A percentile compares a stretch with the other conserved stretches of the same genome.
Evolutionary conservation across 768 basidiomycete species (phyloP).

Genomic region (Russula sp.): DNA sequence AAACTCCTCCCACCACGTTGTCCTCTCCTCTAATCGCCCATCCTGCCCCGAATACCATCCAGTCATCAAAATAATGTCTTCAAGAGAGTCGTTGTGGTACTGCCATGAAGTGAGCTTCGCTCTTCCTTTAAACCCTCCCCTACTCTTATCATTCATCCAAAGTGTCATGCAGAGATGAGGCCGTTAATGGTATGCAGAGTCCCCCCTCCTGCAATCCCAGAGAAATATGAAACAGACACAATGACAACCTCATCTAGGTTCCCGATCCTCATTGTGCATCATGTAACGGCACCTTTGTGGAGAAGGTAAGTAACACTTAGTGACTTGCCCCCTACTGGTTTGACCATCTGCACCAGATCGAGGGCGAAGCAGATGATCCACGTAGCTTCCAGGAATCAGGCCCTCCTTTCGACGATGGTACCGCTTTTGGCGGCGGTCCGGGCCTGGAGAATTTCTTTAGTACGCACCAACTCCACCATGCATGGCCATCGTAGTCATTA

Average conservation of each 20-base stretch:
- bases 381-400: constrained; percentile 47
- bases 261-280: constrained; percentile 80
- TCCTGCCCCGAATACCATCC: constrained; percentile 12
- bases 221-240: constrained; percentile 8
- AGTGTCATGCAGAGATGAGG: constrained; percentile 88
- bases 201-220: constrained; percentile 3
- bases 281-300: constrained; percentile 76
- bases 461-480: constrained; percentile 23
- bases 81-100: constrained; percentile 69
- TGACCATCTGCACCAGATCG: constrained; percentile 43
- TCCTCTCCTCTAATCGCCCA: constrained; percentile 14
- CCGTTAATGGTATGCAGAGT: constrained; percentile 65
- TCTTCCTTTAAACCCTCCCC: background rate
- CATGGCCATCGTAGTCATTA: background rate
- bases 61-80: constrained; percentile 42
- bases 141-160: constrained; percentile 10
- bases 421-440: constrained; percentile 23
- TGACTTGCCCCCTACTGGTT: background rate
- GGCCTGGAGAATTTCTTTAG: constrained; percentile 45
- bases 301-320: constrained; percentile 44
- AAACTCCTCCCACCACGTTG: background rate
- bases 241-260: constrained; percentile 36
- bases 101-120: constrained; percentile 56
- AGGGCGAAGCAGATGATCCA: constrained; percentile 68
- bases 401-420: constrained; percentile 25